phyloP scores from a whole-genome alignment of 371 early-diverging fungal species.

The Umbelopsis sp. region DNA sequence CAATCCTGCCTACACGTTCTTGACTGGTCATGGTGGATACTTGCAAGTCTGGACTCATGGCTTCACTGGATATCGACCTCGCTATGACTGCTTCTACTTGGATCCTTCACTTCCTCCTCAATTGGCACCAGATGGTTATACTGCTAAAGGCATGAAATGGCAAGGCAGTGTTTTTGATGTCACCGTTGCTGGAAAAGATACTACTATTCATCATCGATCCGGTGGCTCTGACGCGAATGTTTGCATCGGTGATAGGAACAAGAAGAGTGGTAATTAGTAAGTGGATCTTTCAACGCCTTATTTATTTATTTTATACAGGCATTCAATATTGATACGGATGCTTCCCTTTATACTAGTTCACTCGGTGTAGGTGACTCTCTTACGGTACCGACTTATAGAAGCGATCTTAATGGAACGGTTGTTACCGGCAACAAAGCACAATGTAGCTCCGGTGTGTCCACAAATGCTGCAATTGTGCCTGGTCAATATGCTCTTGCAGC shows the following conservation, averaged over 20 bases:
- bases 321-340: background rate
- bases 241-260: slow-evolving; percentile 30
- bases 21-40: slow-evolving; percentile 36
- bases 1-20: slow-evolving; percentile 34
- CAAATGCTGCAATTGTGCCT: slow-evolving; percentile 22
- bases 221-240: slow-evolving; percentile 24
- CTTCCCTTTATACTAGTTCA: slow-evolving; percentile 18
- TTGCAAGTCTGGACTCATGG: slow-evolving; percentile 35
- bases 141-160: slow-evolving; percentile 36
- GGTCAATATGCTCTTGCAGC: slow-evolving; percentile 34
- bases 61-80: slow-evolving; percentile 31
- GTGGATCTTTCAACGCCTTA: background rate
- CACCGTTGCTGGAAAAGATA: slow-evolving; percentile 22
- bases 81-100: slow-evolving; percentile 32
- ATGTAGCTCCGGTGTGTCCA: slow-evolving; percentile 19
- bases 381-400: slow-evolving; percentile 27
- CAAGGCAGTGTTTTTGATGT: slow-evolving; percentile 35
- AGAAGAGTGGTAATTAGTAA: slow-evolving; percentile 32
- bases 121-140: slow-evolving; percentile 29
- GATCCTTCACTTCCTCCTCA: slow-evolving; percentile 34
- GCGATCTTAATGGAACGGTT: slow-evolving; percentile 29
- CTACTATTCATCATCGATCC: slow-evolving; percentile 27
- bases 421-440: slow-evolving; percentile 34
- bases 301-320: no score
- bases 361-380: slow-evolving; percentile 28